Conservation (phyloP, 192 early-diverging fungal species). For the Spizellomyces punctatus region DNA sequence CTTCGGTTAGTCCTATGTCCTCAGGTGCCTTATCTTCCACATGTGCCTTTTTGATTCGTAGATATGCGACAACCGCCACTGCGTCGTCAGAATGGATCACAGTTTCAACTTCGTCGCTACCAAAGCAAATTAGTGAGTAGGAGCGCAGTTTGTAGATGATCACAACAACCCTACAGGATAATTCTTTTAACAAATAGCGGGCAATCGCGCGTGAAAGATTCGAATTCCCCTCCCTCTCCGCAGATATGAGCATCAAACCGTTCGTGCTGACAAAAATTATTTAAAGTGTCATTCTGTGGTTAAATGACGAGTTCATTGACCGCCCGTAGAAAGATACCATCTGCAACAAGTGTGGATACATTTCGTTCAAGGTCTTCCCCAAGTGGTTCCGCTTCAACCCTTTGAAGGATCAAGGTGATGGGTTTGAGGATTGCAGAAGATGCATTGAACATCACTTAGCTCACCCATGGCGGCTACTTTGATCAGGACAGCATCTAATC, state of each 20-base stretch:
- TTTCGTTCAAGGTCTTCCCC: conserved; percentile 75
- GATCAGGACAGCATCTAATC: conserved; percentile 82
- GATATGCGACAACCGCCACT: conserved; percentile 81
- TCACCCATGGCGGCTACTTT: conserved; percentile 85
- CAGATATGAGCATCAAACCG: conserved; percentile 86
- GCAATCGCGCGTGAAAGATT: conserved; percentile 90
- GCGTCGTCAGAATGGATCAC: conserved; percentile 82
- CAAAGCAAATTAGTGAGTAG: not conserved
- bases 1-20: conserved; percentile 31
- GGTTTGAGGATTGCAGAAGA: conserved; percentile 4
- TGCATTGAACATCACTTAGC: not conserved
- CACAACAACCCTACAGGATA: conserved; percentile 61
- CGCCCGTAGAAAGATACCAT: conserved; percentile 51
- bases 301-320: not conserved
- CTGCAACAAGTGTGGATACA: conserved; percentile 73
- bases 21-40: conserved; percentile 63
- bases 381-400: conserved; percentile 75
- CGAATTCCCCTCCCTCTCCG: conserved; percentile 98
- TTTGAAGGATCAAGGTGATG: conserved; percentile 2
- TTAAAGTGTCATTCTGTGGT: not conserved
- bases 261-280: conserved; percentile 50
- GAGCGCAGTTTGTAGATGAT: not conserved
- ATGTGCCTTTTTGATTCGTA: conserved; percentile 68
- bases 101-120: conserved; percentile 70
- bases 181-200: conserved; percentile 88